Conservation (phyloP, 2,329 filamentous ascomycete genomes). For the Intubia oerlemansii region DNA sequence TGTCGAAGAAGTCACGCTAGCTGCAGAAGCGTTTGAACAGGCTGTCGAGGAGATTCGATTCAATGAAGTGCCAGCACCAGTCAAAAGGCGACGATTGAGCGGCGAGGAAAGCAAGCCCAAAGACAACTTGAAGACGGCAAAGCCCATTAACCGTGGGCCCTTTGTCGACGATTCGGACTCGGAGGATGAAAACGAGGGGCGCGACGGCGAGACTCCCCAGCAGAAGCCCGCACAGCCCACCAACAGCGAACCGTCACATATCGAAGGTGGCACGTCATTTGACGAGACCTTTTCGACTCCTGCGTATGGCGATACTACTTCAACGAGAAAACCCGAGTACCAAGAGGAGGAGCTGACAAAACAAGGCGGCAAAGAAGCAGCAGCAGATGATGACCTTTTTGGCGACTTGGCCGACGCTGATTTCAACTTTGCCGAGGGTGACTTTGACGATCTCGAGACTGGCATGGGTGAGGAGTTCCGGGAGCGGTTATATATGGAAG, state of each 20-base stretch:
- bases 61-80: slow-evolving; percentile 1
- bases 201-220: no score
- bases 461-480: slow-evolving; percentile 19
- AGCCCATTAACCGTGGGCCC: slow-evolving; percentile 25
- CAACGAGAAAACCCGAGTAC: not conserved
- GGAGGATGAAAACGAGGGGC: slow-evolving; percentile 1
- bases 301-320: not conserved
- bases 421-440: slow-evolving; percentile 24
- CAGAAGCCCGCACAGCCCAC: not conserved
- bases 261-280: slow-evolving; percentile 2
- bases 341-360: not conserved
- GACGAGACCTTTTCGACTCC: slow-evolving; percentile 4
- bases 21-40: no score
- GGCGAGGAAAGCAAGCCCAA: slow-evolving; percentile 10
- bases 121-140: slow-evolving; percentile 15
- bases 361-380: no score
- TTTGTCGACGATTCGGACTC: slow-evolving; percentile 36
- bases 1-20: no score
- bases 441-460: slow-evolving; percentile 18
- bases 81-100: slow-evolving; percentile 3
- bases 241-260: not conserved
- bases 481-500: slow-evolving; percentile 51
- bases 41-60: not conserved
- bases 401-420: slow-evolving; percentile 25
- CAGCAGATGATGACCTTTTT: slow-evolving; percentile 12